These are phyloP conservation scores for Agrocybe chaxingu DNA, from an alignment of 768 basidiomycete genomes.

Conservation along the genomic window DNA sequence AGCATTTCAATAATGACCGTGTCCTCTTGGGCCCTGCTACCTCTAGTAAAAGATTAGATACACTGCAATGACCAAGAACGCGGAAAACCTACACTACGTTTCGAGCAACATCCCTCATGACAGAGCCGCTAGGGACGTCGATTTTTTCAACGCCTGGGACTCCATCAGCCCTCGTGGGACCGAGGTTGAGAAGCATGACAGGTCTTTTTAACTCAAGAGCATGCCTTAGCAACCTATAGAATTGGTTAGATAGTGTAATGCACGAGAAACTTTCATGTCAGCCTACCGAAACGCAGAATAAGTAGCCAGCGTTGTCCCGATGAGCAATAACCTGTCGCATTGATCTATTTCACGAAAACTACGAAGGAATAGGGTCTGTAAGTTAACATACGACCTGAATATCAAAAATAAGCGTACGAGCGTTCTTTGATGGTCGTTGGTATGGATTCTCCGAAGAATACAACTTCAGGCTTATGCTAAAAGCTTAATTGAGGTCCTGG, in stretches of 20 bases:
- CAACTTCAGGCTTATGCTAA: constrained; percentile 77
- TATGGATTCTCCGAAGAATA: constrained; percentile 92
- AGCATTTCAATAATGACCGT: constrained; percentile 49
- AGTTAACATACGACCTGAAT: neutral
- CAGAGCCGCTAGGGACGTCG: constrained; percentile 68
- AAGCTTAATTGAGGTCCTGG: neutral
- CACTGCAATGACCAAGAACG: neutral
- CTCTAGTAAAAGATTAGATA: constrained; percentile 32
- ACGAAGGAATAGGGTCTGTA: neutral
- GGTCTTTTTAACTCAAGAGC: constrained; percentile 75
- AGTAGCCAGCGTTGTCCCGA: constrained; percentile 91
- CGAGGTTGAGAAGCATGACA: constrained; percentile 80
- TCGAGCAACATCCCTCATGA: constrained; percentile 65
- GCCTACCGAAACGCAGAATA: constrained; percentile 84
- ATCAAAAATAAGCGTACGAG: constrained; percentile 49
- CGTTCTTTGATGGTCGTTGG: constrained; percentile 56
- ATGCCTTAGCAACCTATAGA: constrained; percentile 68
- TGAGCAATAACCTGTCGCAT: constrained; percentile 67
- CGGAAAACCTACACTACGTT: constrained; percentile 52
- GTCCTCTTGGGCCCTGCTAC: constrained; percentile 39
- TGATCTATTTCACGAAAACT: constrained; percentile 59
- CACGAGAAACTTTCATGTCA: neutral
- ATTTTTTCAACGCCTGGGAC: constrained; percentile 72
- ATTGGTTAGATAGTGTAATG: constrained; percentile 1
- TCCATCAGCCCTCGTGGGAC: constrained; percentile 83